A percentile compares a stretch with the other conserved stretches of the same genome.
phyloP scores from a whole-genome alignment of 2,329 filamentous ascomycete genomes.

The Epichloe typhina region DNA sequence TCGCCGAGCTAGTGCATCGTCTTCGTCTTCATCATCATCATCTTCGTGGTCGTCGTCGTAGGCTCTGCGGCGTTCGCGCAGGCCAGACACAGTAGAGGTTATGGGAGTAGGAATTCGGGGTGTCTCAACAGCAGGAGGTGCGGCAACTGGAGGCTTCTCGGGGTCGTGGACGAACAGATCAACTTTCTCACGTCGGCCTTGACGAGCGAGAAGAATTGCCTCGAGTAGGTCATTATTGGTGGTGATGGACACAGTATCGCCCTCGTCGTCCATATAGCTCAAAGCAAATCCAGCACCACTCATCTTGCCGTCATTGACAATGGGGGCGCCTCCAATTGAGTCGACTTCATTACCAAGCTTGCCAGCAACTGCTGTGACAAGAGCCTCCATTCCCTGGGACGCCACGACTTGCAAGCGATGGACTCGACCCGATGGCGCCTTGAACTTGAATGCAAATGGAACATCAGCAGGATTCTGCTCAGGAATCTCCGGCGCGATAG shows the following conservation, averaged over 20 bases:
- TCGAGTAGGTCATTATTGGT: slow-evolving; percentile 88
- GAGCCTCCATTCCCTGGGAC: slow-evolving; percentile 64
- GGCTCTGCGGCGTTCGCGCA: slow-evolving; percentile 36
- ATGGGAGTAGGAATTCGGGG: slow-evolving; percentile 32
- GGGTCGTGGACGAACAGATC: slow-evolving; percentile 95
- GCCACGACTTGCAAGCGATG: slow-evolving; percentile 81
- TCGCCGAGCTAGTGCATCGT: slow-evolving; percentile 32
- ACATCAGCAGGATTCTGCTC: slow-evolving; percentile 53
- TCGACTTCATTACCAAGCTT: slow-evolving; percentile 82
- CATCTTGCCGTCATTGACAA: slow-evolving; percentile 66
- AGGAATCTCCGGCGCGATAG: slow-evolving; percentile 36
- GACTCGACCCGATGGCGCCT: slow-evolving; percentile 86
- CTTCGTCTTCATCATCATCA: slow-evolving; percentile 39
- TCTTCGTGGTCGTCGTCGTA: slow-evolving; percentile 41
- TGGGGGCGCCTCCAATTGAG: slow-evolving; percentile 67
- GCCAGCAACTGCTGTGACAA: slow-evolving; percentile 62
- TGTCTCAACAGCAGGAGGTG: slow-evolving; percentile 37
- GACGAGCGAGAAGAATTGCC: slow-evolving; percentile 71
- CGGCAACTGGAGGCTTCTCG: slow-evolving; percentile 67
- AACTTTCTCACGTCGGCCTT: slow-evolving; percentile 75
- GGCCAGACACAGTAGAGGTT: slow-evolving; percentile 30
- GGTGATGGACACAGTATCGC: slow-evolving; percentile 92
- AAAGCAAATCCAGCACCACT: slow-evolving; percentile 72
- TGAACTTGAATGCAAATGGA: slow-evolving; percentile 98
- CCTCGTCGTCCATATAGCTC: slow-evolving; percentile 93